Evolutionary conservation across 2,329 filamentous ascomycete genomes (phyloP).

Genomic region (Trichoderma breve): DNA sequence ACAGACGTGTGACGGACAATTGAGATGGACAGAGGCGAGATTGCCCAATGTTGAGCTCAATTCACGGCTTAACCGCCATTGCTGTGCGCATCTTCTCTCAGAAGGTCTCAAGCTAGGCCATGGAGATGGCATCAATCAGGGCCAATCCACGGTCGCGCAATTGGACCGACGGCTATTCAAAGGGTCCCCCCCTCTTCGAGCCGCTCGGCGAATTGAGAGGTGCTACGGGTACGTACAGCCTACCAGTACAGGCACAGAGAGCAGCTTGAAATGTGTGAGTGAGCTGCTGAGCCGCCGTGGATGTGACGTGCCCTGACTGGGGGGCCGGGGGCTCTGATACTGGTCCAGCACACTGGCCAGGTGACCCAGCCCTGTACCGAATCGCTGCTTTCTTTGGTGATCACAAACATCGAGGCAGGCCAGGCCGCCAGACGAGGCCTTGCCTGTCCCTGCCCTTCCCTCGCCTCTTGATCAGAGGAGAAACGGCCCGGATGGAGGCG

Average conservation of each 20-base stretch:
- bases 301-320: constrained; percentile 21
- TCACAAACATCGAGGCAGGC: constrained; percentile 2
- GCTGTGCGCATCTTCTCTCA: neutral
- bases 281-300: constrained; percentile 19
- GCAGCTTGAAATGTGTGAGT: neutral
- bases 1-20: constrained; percentile 2
- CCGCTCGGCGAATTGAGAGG: constrained; percentile 16
- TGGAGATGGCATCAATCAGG: constrained; percentile 8
- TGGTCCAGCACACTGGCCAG: constrained; percentile 22
- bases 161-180: constrained; percentile 20
- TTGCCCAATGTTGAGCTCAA: neutral
- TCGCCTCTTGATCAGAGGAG: neutral
- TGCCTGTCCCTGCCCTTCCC: neutral
- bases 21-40: constrained; percentile 6
- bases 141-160: neutral
- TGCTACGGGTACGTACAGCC: neutral
- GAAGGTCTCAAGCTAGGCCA: neutral
- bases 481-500: constrained; percentile 11
- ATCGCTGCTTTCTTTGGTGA: constrained; percentile 5
- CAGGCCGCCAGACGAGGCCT: constrained; percentile 3
- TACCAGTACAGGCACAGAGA: neutral
- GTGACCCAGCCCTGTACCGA: constrained; percentile 20
- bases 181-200: constrained; percentile 12
- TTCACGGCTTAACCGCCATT: constrained; percentile 10
- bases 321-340: constrained; percentile 16